Conservation (phyloP, 257 asterid species). For the Verbascum thapsus region DNA sequence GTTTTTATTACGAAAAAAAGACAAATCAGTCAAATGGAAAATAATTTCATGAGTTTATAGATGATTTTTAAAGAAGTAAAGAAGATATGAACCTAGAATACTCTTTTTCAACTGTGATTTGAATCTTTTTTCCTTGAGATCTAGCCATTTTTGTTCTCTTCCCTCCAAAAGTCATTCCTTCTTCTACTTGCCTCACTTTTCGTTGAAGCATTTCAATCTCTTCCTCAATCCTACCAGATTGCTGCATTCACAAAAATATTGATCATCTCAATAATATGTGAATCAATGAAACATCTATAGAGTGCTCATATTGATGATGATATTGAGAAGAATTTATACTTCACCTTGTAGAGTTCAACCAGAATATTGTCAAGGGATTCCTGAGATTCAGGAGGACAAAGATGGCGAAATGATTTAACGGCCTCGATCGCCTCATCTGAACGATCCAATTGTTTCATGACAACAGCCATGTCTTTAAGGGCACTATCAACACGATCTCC, state of each 20-base stretch:
- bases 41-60: background rate
- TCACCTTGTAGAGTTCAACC: constrained; percentile 81
- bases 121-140: constrained; percentile 82
- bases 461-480: constrained; percentile 94
- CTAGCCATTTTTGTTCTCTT: constrained; percentile 76
- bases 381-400: constrained; percentile 79
- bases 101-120: constrained; percentile 78
- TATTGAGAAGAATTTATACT: background rate
- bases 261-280: background rate
- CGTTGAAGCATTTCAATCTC: constrained; percentile 64
- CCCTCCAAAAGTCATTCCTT: constrained; percentile 70
- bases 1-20: background rate
- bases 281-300: background rate
- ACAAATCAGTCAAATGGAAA: constrained; percentile 14
- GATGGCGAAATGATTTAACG: constrained; percentile 90
- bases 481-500: constrained; percentile 96
- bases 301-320: background rate
- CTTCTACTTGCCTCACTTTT: constrained; percentile 73
- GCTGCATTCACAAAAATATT: constrained; percentile 48
- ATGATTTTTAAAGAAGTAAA: background rate
- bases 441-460: constrained; percentile 83
- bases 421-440: constrained; percentile 96
- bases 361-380: constrained; percentile 84
- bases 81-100: constrained; percentile 61
- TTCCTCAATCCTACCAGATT: constrained; percentile 76